Evolutionary conservation across 257 asterid genomes (phyloP), one percentile per base, ranked within the genome.

Genomic region (Rauvolfia tetraphylla): DNA sequence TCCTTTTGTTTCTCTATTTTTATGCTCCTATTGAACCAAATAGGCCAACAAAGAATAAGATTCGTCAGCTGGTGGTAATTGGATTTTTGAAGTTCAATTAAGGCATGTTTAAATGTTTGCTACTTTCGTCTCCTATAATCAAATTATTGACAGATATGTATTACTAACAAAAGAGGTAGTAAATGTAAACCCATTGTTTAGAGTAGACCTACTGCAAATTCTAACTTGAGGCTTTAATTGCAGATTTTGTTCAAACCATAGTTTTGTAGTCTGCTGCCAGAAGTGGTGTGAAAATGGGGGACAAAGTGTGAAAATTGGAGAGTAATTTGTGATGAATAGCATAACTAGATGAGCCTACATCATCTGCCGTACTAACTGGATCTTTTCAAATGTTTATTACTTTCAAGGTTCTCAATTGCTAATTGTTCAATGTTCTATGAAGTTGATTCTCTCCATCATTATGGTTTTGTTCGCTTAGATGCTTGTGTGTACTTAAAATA

Each of bases 141-240:
- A 56, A 56, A 22, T 39, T 66, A 36, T 36, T 36, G 29, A 66
- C 48, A 66, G 17, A 36, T 36, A 34, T 38, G 46, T 36, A 11
- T 10, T 20, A 10, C 51, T 31, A 22, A 29, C 48, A 49, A 31
- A 41, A 12, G 10, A 56, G 71, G 15, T n/a, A 44, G 14, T 7
- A 29, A 58, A 71, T 68, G n/a, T 77, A 42, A 77, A 70, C 38
- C 42, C 3, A 6, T 59, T 23, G 15, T 22, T 77, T 38, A 25
- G 22, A 18, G 63, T 12, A 31, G 48, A 29, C 9, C 73, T 31
- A 23, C 11, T 69, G 49, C 41, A 34, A 67, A 33, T 36, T 38
- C 69, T 38, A 38, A 68, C 25, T 42, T 68, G 68, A 6, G 75
- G 25, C 72, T 39, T 36, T 23, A 15, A n/a, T 15, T 33, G 36